Evolutionary conservation across 1,139 yeast species (phyloP), one percentile per base, ranked within the genome.

Genomic region (Debaryomyces sp.): DNA sequence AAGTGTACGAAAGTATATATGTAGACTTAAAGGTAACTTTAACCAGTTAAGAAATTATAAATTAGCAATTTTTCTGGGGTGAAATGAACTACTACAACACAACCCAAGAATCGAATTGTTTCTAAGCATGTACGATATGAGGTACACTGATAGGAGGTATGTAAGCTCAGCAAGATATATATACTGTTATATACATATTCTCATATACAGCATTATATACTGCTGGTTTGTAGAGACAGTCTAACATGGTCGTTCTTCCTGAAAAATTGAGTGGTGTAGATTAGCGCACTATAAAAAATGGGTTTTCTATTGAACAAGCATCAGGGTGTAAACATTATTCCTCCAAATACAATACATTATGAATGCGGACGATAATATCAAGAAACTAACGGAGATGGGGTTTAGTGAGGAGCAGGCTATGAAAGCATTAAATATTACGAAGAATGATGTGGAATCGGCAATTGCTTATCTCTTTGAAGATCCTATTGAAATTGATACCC

Each of bases 371-470:
- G 53, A 54, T 35, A 58, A 60, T 43, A 59, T 76, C 21, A 56
- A 53, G 30, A 75, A 71, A 57, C 74, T 85, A 50, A 66, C 71
- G 45, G 87, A 80, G 48, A 85, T 85, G 90, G 91, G 90, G 29
- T 79, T 85, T 61, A 62, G 77, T 50, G 68, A 65, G 5, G 79
- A 73, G 24, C 71, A 72, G 50, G 78, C 84, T 0, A 53, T 52
- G 6, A 64, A 61, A 23, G 85, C 84, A 0, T 66, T 80, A 42
- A 49, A 63, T 48, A 61, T 62, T 26, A 59, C 81, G 18, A 68
- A 74, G 46, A 73, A 79, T 52, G 77, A 84, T 55, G 70, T 82
- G n/a, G 77, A 76, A 41, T 68, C 69, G 38, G 89, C 89, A 5
- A 73, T 83, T 44, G 78, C 77, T 26, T 77, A 64, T 56, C 71